These are phyloP conservation scores for Diplodia scrobiculata DNA, from an alignment of 2,329 filamentous ascomycete genomes.

Conservation along the genomic window DNA sequence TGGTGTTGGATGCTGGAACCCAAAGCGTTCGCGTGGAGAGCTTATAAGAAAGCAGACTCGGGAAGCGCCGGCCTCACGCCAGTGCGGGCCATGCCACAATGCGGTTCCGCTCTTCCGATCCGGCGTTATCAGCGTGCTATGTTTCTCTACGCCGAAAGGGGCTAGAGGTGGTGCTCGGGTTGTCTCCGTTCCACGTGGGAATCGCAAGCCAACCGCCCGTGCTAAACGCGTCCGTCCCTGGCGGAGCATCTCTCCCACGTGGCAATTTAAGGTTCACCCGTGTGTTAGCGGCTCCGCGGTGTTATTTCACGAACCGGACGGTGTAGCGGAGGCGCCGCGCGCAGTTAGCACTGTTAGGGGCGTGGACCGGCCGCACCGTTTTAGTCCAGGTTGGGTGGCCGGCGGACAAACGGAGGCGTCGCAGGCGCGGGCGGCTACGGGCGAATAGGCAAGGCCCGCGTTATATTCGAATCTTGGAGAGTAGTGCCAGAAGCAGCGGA, in stretches of 20 bases:
- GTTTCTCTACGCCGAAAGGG: slow-evolving; percentile 19
- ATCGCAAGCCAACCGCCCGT: background rate
- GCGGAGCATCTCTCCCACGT: slow-evolving; percentile 7
- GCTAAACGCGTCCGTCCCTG: background rate
- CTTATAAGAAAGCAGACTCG: slow-evolving; percentile 11
- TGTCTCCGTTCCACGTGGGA: slow-evolving; percentile 11
- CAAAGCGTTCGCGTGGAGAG: background rate
- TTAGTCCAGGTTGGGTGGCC: background rate
- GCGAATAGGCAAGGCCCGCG: background rate
- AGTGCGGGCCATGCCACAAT: background rate
- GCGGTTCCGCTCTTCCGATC: slow-evolving; percentile 20
- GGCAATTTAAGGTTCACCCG: slow-evolving; percentile 25
- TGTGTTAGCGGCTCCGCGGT: slow-evolving; percentile 10
- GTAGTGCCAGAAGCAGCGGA: background rate
- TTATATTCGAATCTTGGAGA: background rate
- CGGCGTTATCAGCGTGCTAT: slow-evolving; percentile 15
- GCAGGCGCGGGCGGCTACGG: background rate
- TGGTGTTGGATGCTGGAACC: background rate
- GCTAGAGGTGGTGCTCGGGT: background rate
- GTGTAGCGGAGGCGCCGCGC: background rate
- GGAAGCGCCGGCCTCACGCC: slow-evolving; percentile 15
- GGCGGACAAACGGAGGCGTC: slow-evolving; percentile 9
- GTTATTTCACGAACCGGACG: slow-evolving; percentile 19
- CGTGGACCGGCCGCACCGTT: background rate
- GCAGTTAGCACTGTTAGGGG: background rate